Evolutionary conservation across 768 basidiomycete species (phyloP), one percentile per base, ranked within the genome.

Genomic region (Leccinum disarticulatum): DNA sequence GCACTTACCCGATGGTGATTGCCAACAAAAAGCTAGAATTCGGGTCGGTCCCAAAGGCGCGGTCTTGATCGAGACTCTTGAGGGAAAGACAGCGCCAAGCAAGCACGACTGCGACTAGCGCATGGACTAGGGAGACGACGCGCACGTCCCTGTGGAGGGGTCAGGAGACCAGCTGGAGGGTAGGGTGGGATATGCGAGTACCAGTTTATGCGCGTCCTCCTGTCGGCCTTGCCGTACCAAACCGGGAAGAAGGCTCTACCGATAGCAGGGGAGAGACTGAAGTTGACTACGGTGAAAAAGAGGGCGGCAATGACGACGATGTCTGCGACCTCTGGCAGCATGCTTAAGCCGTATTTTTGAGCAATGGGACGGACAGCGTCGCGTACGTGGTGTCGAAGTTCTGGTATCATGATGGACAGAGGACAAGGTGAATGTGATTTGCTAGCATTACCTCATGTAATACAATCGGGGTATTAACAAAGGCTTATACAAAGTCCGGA

Each of bases 41-140:
- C 1, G 81, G 77, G 63, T 90, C 82, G 81, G 89, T 93, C 6
- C 91, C 93, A 67, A 87, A 93, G 6, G 85, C 87, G 33, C 83
- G 83, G 71, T 94, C 87, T n/a, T 74, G 66, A 28, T 74, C 70
- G 17, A 88, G 76, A 15, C 73, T 79, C 1, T 80, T 73, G 14
- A 77, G 71, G 47, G 78, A 70, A 22, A 92, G 75, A 38, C 80
- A 81, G 55, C 78, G 81, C 19, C 84, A 66, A 1, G 91, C 82
- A 25, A 89, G 78, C 0, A 87, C 84, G 35, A 93, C 78, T 56
- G 90, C 79, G 55, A 90, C 67, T 25, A 90, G 56, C 0, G 88
- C 85, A 68, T 95, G 90, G 1, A 85, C 76, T 64, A 92, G 84
- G 0, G 93, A 92, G 27, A 87, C 84, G 35, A 87, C 76, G 61